A percentile compares a stretch with the other conserved stretches of the same genome.
These are phyloP conservation scores for Prillingera fragicola DNA, from an alignment of 1,284 basidiomycete species.

Conservation along the genomic window DNA sequence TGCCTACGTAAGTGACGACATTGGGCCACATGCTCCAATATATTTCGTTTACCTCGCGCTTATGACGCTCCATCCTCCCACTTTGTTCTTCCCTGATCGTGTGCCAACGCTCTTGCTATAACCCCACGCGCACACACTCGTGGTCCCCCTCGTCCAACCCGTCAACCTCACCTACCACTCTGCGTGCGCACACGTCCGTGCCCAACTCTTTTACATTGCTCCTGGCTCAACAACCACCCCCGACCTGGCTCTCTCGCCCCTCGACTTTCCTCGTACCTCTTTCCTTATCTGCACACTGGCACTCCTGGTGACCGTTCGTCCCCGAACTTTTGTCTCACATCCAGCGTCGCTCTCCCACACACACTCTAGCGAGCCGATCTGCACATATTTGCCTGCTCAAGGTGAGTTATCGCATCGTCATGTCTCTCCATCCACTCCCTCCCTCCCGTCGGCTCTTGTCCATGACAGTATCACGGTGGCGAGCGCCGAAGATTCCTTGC, in stretches of 20 bases:
- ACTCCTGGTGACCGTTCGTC: not conserved
- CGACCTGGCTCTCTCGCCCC: not conserved
- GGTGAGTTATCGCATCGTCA: not conserved
- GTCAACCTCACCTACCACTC: not conserved
- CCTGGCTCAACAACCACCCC: not conserved
- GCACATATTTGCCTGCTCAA: not conserved
- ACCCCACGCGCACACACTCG: too few species aligned
- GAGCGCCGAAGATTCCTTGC: too few species aligned
- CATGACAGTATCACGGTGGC: too few species aligned
- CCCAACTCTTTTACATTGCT: not conserved
- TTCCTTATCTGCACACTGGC: not conserved
- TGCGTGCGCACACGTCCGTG: not conserved
- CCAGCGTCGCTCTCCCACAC: not conserved
- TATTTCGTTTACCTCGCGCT: too few species aligned
- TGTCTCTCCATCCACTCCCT: not conserved
- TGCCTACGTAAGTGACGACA: too few species aligned
- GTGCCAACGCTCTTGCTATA: too few species aligned
- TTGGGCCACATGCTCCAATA: too few species aligned
- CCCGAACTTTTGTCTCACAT: not conserved
- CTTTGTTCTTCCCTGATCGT: too few species aligned
- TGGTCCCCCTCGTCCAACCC: not conserved
- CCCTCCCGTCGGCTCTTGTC: too few species aligned
- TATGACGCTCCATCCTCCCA: too few species aligned
- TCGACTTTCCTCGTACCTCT: not conserved
- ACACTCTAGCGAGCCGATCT: not conserved